phyloP scores from a whole-genome alignment of 345 rosid genomes.

The Populus pruinosa region DNA sequence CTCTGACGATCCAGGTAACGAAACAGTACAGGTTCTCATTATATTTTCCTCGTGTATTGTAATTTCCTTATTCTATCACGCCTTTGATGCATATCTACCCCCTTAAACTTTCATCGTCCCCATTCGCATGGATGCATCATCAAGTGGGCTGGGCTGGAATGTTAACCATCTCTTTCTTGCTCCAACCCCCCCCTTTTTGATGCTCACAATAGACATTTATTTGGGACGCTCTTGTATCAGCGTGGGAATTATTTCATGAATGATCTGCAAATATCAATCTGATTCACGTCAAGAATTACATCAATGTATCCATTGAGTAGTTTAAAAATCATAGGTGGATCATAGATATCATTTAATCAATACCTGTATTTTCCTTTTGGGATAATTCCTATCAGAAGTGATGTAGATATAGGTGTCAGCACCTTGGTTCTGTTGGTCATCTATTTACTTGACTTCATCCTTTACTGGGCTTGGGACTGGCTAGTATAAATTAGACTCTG shows the following conservation, averaged over 20 bases:
- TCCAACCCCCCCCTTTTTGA: no score
- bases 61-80: neutral
- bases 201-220: no score
- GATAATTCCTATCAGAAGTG: neutral
- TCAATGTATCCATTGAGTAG: neutral
- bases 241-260: no score
- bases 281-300: no score
- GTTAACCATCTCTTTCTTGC: no score
- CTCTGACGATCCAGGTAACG: slow-evolving; percentile 72
- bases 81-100: neutral
- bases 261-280: no score
- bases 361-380: neutral
- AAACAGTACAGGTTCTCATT: neutral
- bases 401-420: neutral
- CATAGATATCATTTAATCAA: neutral
- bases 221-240: no score
- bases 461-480: neutral
- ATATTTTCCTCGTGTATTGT: neutral
- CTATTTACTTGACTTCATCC: neutral
- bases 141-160: no score
- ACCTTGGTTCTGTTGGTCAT: neutral
- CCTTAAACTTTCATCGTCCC: no score
- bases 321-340: neutral
- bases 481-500: neutral
- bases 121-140: no score